These are phyloP conservation scores for Cytospora piceicola DNA, from an alignment of 2,329 filamentous ascomycete species.

Conservation along the genomic window DNA sequence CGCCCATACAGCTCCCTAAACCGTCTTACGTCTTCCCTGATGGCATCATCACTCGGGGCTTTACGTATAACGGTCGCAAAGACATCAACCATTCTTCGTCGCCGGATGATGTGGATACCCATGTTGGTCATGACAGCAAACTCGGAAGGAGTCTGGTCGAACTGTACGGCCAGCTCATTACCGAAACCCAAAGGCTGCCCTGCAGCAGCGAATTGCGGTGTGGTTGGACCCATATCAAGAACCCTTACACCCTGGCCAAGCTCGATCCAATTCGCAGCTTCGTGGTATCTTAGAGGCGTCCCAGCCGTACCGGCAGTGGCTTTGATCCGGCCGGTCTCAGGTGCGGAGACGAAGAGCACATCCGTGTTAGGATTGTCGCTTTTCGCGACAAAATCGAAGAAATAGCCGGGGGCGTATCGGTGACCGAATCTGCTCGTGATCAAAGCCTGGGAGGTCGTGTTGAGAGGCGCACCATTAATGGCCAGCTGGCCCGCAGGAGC, in stretches of 20 bases:
- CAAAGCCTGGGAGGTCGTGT: constrained; percentile 54
- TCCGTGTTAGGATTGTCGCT: constrained; percentile 59
- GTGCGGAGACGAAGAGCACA: constrained; percentile 79
- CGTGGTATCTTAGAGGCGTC: constrained; percentile 64
- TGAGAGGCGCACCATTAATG: constrained; percentile 46
- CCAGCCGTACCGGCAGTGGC: constrained; percentile 50
- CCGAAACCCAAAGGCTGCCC: constrained; percentile 78
- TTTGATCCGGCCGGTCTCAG: constrained; percentile 86
- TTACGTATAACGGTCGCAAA: constrained; percentile 82
- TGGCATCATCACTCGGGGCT: constrained; percentile 74
- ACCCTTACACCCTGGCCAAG: constrained; percentile 67
- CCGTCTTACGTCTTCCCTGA: constrained; percentile 79
- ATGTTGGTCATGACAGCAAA: constrained; percentile 90
- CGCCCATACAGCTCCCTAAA: constrained; percentile 88
- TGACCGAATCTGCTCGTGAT: constrained; percentile 55
- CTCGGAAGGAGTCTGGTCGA: constrained; percentile 79
- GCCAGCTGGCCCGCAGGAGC: constrained; percentile 37
- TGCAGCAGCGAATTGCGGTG: constrained; percentile 71
- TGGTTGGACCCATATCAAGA: constrained; percentile 79
- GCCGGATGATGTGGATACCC: constrained; percentile 83
- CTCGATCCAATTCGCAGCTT: constrained; percentile 79
- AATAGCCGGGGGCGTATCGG: constrained; percentile 85
- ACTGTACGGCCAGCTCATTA: constrained; percentile 96
- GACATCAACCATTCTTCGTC: constrained; percentile 85
- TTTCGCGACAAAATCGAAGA: constrained; percentile 78